phyloP scores from a whole-genome alignment of 768 basidiomycete species.

The Leccinum disarticulatum region DNA sequence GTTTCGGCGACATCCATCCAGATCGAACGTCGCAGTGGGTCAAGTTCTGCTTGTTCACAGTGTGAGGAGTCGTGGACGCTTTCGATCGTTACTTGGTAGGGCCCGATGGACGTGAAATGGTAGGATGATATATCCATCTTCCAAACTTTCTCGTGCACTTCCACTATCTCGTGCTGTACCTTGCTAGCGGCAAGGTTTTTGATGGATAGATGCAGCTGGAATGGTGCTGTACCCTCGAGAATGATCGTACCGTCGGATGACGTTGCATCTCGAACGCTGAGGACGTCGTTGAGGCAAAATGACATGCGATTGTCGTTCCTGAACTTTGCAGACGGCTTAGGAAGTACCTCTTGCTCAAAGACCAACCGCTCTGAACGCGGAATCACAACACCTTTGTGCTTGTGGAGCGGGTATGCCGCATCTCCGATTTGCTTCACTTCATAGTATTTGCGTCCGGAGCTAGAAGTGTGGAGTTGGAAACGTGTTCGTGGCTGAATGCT shows the following conservation, averaged over 20 bases:
- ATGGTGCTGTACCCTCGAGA: conserved; percentile 85
- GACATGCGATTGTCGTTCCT: conserved; percentile 61
- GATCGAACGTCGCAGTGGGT: conserved; percentile 58
- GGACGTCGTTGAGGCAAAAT: conserved; percentile 73
- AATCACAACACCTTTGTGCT: conserved; percentile 60
- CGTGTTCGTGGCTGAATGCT: conserved; percentile 80
- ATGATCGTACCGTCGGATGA: conserved; percentile 55
- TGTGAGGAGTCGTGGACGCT: conserved; percentile 76
- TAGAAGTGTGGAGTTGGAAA: conserved; percentile 78
- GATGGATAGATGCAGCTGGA: conserved; percentile 71
- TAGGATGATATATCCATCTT: conserved; percentile 68
- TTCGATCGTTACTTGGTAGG: conserved; percentile 77
- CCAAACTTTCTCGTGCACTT: conserved; percentile 58
- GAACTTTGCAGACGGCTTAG: conserved; percentile 81
- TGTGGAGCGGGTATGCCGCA: conserved; percentile 74
- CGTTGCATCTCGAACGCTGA: conserved; percentile 53
- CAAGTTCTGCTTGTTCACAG: conserved; percentile 73
- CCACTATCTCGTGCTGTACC: conserved; percentile 55
- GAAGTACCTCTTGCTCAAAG: conserved; percentile 84
- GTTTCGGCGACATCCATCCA: conserved; percentile 97
- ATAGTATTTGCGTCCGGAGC: conserved; percentile 81
- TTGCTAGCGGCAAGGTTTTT: conserved; percentile 75
- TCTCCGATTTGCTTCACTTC: conserved; percentile 90
- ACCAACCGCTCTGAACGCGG: conserved; percentile 67
- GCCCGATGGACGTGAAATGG: conserved; percentile 74